Percentiles rank a stretch among this genome's conserved stretches.
phyloP scores from a whole-genome alignment of 192 early-diverging fungal genomes.

The Umbelopsis sp. region DNA sequence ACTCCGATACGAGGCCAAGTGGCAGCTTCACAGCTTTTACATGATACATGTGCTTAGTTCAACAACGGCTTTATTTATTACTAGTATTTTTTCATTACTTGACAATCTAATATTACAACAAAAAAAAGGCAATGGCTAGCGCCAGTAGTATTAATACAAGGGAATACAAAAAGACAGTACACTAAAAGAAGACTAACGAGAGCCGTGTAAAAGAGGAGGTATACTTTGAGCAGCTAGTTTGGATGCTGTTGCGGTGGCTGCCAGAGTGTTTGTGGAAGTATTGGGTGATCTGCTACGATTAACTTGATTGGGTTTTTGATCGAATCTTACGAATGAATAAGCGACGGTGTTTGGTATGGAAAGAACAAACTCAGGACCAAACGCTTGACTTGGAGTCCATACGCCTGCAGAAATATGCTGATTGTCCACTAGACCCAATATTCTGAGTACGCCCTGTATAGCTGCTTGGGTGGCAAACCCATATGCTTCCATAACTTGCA shows the following conservation, averaged over 20 bases:
- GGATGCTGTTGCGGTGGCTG: not conserved
- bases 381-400: constrained; percentile 18
- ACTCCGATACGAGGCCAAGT: not conserved
- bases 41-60: no score
- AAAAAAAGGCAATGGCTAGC: no score
- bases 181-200: not conserved
- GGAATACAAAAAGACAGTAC: no score
- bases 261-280: not conserved
- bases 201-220: constrained; percentile 7
- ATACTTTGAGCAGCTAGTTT: constrained; percentile 14
- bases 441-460: not conserved
- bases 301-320: not conserved
- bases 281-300: not conserved
- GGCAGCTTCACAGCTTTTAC: no score
- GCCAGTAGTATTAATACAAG: no score
- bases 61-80: not conserved
- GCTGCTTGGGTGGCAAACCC: constrained; percentile 8
- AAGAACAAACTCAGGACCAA: constrained; percentile 12
- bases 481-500: constrained; percentile 17
- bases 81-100: no score
- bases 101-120: no score
- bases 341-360: not conserved
- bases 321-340: constrained; percentile 9
- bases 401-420: not conserved
- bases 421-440: not conserved